Conservation (phyloP, 139 green algal genomes). For the Axilococcus clingmanii region DNA sequence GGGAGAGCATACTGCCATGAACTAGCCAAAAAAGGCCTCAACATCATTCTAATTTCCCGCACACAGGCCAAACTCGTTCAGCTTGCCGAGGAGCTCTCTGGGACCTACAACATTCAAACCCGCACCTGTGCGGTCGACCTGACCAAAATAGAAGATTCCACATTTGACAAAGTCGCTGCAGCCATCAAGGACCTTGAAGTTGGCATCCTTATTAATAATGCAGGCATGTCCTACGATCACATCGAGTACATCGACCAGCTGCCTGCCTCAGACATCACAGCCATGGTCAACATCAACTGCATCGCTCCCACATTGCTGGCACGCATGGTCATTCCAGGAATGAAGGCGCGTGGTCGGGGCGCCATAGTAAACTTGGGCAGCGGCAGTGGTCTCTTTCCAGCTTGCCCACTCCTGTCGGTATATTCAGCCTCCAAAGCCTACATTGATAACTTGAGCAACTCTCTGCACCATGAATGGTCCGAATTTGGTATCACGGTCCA, state of each 20-base stretch:
- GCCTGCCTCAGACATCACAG: slow-evolving; percentile 19
- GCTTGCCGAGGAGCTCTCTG: slow-evolving; percentile 26
- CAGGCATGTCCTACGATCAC: slow-evolving; percentile 70
- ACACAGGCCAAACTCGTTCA: slow-evolving; percentile 52
- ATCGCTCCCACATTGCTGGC: slow-evolving; percentile 41
- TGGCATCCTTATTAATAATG: slow-evolving; percentile 80
- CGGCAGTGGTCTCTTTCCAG: slow-evolving; percentile 47
- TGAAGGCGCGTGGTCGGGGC: slow-evolving; percentile 54
- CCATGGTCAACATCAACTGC: slow-evolving; percentile 56
- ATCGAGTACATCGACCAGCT: slow-evolving; percentile 54
- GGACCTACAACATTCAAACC: slow-evolving; percentile 43
- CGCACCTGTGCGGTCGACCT: slow-evolving; percentile 37
- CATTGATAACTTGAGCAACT: slow-evolving; percentile 43
- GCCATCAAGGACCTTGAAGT: slow-evolving; percentile 41
- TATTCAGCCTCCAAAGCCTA: slow-evolving; percentile 70
- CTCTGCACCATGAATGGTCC: slow-evolving; percentile 45
- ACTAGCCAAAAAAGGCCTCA: slow-evolving; percentile 55
- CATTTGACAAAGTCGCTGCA: slow-evolving; percentile 10
- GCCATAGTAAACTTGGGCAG: slow-evolving; percentile 64
- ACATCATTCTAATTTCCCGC: slow-evolving; percentile 64
- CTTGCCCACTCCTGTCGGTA: slow-evolving; percentile 53
- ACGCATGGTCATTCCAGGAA: slow-evolving; percentile 51
- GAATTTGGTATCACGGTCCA: slow-evolving; percentile 50
- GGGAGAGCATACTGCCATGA: slow-evolving; percentile 49
- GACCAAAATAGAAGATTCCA: slow-evolving; percentile 12